Percentiles rank a stretch among this genome's conserved stretches.
phyloP scores from a whole-genome alignment of 1,284 basidiomycete species.

The Marasmius tenuissimus region DNA sequence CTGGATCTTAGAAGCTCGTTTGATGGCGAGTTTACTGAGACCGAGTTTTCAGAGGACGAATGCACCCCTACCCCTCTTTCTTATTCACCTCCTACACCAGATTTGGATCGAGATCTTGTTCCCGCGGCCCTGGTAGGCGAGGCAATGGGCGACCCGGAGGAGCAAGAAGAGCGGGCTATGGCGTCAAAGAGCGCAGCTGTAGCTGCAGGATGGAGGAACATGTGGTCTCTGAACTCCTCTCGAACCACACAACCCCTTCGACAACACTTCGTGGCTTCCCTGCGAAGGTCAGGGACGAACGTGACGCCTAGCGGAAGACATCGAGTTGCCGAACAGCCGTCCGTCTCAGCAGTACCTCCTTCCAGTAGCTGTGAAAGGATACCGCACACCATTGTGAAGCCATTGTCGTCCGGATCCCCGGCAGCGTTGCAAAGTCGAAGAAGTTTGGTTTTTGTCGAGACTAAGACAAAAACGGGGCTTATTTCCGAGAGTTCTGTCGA shows the following conservation, averaged over 20 bases:
- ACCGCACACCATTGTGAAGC: background rate
- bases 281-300: conserved; percentile 43
- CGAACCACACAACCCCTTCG: conserved; percentile 3
- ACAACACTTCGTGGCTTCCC: conserved; percentile 8
- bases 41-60: conserved; percentile 36
- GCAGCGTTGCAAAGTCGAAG: conserved; percentile 11
- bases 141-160: conserved; percentile 28
- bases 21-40: conserved; percentile 46
- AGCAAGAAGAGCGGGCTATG: conserved; percentile 20
- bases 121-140: conserved; percentile 2
- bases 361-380: background rate
- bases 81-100: conserved; percentile 9
- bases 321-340: conserved; percentile 3
- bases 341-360: background rate
- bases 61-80: conserved; percentile 2
- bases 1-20: conserved; percentile 50
- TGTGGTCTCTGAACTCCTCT: conserved; percentile 39
- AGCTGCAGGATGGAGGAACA: conserved; percentile 60
- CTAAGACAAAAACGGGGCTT: background rate
- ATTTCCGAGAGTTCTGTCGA: background rate
- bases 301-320: conserved; percentile 42
- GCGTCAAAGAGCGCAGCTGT: conserved; percentile 42
- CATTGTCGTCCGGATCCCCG: background rate
- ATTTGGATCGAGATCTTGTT: background rate
- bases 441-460: conserved; percentile 21